Evolutionary conservation across 768 basidiomycete species (phyloP), one percentile per base, ranked within the genome.

Genomic region (Boletus rubroflammeus): DNA sequence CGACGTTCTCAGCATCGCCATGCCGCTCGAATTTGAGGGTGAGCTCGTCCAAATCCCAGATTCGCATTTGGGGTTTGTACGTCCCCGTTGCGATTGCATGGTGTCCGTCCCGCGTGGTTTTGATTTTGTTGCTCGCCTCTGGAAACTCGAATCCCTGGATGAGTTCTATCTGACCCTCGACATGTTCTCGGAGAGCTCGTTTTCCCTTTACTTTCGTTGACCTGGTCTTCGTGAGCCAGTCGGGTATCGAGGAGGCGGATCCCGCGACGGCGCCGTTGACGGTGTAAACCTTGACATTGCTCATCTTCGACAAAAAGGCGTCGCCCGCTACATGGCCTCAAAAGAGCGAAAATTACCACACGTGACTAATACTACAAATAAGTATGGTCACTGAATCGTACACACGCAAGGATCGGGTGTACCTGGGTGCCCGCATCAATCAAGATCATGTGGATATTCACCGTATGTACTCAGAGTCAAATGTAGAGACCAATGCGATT

Each of bases 71-170:
- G 3, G 97, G 97, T 71, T 99, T 99, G 75, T 99, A 99, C 3
- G 89, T 91, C 25, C 97, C 97, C 23, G 96, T 98, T 0, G 93
- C 96, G 52, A 98, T 81, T 11, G 84, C 88, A 81, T 95, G 88
- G 63, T 88, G 86, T 1, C 97, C 96, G 69, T 99, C 95, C 36
- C 87, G 77, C 3, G 95, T 98, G 5, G 88, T 88, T 71, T 86
- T 93, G 62, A 99, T 80, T 62, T 84, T 85, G 72, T 93, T 95
- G 68, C 91, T 93, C 15, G 95, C 93, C 68, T 98, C 94, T 8
- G 97, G 95, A 62, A 99, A 98, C 65, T 96, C 93, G 70, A 98
- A 97, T 53, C 94, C 89, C 66, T 99, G 93, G 47, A 94, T 86
- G 60, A 96, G 87, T 68, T 96, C 91, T 62, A 97, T 82, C 28